These are phyloP conservation scores for Begonia peltatifolia DNA, from an alignment of 306 rosid genomes.

Conservation along the genomic window DNA sequence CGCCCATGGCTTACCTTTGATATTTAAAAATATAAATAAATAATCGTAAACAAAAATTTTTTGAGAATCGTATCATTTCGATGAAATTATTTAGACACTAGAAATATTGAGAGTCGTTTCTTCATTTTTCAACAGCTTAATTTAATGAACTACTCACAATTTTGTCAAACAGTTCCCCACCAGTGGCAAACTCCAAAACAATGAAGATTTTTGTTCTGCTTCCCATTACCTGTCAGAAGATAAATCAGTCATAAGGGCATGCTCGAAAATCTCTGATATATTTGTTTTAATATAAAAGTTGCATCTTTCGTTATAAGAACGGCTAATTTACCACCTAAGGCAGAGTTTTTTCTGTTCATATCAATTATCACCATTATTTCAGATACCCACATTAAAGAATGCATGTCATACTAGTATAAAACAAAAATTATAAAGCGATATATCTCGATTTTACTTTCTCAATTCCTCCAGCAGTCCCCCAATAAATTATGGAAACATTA, in stretches of 20 bases:
- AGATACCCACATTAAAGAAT: too few relatives aligned
- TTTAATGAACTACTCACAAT: slow-evolving; percentile 41
- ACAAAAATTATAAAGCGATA: too few relatives aligned
- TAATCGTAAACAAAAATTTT: background rate
- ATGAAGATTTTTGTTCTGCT: slow-evolving; percentile 90
- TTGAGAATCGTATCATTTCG: background rate
- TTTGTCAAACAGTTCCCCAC: slow-evolving; percentile 98
- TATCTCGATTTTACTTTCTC: too few relatives aligned
- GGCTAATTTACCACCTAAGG: too few relatives aligned
- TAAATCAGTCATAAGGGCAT: background rate
- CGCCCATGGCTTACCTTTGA: slow-evolving; percentile 89
- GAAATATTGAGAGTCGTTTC: slow-evolving; percentile 1
- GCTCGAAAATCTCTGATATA: slow-evolving; percentile 8
- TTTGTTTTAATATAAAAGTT: too few relatives aligned
- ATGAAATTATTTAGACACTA: slow-evolving; percentile 2
- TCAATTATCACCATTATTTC: too few relatives aligned
- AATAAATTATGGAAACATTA: too few relatives aligned
- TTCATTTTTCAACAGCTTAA: background rate
- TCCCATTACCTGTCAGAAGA: slow-evolving; percentile 70
- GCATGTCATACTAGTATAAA: too few relatives aligned
- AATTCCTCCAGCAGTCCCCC: too few relatives aligned
- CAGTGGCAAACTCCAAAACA: slow-evolving; percentile 85
- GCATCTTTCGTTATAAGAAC: too few relatives aligned
- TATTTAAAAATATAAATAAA: too few relatives aligned
- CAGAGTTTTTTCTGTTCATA: too few relatives aligned